Conservation (phyloP, 441 rosid genomes). For the Croton laevigatus region DNA sequence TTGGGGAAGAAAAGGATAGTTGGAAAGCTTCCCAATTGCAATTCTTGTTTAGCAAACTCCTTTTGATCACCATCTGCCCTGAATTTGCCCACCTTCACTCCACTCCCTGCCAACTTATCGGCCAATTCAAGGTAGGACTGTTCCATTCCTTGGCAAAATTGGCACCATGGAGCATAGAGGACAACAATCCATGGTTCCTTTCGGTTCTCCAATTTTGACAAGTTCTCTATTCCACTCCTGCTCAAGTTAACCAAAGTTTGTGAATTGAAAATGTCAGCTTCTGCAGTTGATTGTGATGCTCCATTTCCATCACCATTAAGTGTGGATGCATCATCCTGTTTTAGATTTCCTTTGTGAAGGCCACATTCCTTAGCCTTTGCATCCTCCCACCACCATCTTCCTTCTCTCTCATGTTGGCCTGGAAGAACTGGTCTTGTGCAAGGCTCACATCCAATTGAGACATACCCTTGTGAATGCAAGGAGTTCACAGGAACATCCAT, state of each 20-base stretch:
- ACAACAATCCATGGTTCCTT: constrained; percentile 85
- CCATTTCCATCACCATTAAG: constrained; percentile 43
- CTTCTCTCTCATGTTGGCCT: constrained; percentile 97
- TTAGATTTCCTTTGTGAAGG: constrained; percentile 87
- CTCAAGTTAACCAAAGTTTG: constrained; percentile 61
- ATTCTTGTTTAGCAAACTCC: constrained; percentile 66
- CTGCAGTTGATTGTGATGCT: constrained; percentile 24
- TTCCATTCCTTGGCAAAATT: constrained; percentile 93
- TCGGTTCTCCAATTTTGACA: constrained; percentile 63
- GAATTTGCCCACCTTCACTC: constrained; percentile 85
- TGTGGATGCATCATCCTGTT: constrained; percentile 34
- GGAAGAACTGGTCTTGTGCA: constrained; percentile 91
- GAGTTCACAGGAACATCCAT: constrained; percentile 86
- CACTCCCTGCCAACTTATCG: constrained; percentile 59
- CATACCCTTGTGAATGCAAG: constrained; percentile 67
- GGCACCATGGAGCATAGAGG: constrained; percentile 97
- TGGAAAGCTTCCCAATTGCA: constrained; percentile 88
- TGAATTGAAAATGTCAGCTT: constrained; percentile 61
- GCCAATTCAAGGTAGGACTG: constrained; percentile 72
- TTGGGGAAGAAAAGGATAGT: constrained; percentile 78
- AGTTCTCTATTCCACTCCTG: constrained; percentile 75
- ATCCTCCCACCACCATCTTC: constrained; percentile 99
- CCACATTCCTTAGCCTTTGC: constrained; percentile 96
- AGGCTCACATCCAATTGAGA: constrained; percentile 94
- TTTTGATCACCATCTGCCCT: constrained; percentile 84